A percentile compares a stretch with the other conserved stretches of the same genome.
Evolutionary conservation across 164 flowering plant genomes (phyloP).

Genomic region (Protea cynaroides): DNA sequence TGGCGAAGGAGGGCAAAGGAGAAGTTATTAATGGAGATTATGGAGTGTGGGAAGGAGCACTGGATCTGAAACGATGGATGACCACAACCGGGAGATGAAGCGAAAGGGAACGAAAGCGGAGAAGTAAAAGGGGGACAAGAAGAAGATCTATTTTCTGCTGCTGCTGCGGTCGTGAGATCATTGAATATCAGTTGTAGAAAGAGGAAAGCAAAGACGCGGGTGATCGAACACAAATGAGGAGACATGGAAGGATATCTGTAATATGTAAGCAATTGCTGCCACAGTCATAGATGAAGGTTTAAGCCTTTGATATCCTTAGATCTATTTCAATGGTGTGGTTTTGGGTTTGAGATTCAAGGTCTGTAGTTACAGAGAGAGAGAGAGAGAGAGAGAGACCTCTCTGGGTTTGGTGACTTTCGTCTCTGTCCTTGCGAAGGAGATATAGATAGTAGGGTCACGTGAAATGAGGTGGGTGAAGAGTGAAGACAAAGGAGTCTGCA

Average conservation of each 20-base stretch:
- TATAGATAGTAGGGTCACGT: not conserved
- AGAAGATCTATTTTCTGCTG: no score
- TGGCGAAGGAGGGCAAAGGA: constrained; percentile 37
- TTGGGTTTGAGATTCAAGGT: no score
- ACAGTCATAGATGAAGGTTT: no score
- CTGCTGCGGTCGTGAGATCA: not conserved
- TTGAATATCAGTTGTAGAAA: not conserved
- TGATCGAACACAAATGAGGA: not conserved
- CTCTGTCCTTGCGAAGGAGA: not conserved
- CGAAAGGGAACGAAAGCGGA: constrained; percentile 45
- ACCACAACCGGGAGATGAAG: constrained; percentile 50
- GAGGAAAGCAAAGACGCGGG: not conserved
- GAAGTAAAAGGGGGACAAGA: constrained; percentile 48
- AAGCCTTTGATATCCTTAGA: no score
- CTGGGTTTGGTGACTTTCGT: no score
- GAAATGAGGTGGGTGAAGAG: not conserved
- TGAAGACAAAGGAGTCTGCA: not conserved
- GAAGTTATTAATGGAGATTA: constrained; percentile 42
- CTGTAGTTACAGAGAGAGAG: no score
- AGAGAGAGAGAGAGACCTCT: no score
- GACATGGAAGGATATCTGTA: not conserved
- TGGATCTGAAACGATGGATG: constrained; percentile 55
- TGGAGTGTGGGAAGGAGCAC: constrained; percentile 39
- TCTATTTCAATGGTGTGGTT: no score
- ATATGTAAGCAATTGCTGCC: no score